These are phyloP conservation scores for Rhizophagus prolifer DNA, from an alignment of 192 early-diverging fungal species.

Conservation along the genomic window DNA sequence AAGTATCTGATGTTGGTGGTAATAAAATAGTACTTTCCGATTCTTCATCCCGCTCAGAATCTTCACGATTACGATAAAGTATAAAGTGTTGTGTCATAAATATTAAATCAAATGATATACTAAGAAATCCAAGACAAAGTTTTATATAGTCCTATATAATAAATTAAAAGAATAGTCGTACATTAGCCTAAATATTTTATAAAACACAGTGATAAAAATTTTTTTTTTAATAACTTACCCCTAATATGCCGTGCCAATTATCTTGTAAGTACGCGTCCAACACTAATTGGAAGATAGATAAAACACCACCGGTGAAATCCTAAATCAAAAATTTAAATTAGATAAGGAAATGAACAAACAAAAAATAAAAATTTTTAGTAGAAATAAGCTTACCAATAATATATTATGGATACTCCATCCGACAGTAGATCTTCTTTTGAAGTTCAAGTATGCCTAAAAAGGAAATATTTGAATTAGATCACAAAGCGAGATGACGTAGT, in stretches of 20 bases:
- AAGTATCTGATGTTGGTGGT: too few relatives aligned
- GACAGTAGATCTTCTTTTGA: conserved; percentile 67
- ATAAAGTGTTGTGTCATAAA: conserved; percentile 87
- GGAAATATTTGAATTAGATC: background rate
- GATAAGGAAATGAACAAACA: background rate
- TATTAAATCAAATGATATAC: conserved; percentile 78
- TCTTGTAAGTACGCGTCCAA: conserved; percentile 66
- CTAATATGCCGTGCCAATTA: conserved; percentile 61
- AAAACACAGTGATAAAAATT: background rate
- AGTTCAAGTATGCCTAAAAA: conserved; percentile 68
- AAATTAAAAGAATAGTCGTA: background rate
- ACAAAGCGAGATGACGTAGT: background rate
- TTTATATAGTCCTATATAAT: conserved; percentile 56
- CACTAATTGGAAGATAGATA: conserved; percentile 76
- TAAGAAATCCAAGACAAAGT: conserved; percentile 73
- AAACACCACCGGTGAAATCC: conserved; percentile 80
- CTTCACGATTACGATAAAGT: conserved; percentile 54
- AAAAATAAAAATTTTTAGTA: background rate
- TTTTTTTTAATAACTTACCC: conserved; percentile 38
- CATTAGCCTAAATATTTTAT: background rate
- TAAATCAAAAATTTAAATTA: background rate
- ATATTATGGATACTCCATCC: conserved; percentile 94
- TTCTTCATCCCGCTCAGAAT: background rate
- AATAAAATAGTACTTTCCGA: background rate
- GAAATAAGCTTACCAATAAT: conserved; percentile 47